Evolutionary conservation across 306 rosid species (phyloP).

Genomic region (Echinosophora koreensis): DNA sequence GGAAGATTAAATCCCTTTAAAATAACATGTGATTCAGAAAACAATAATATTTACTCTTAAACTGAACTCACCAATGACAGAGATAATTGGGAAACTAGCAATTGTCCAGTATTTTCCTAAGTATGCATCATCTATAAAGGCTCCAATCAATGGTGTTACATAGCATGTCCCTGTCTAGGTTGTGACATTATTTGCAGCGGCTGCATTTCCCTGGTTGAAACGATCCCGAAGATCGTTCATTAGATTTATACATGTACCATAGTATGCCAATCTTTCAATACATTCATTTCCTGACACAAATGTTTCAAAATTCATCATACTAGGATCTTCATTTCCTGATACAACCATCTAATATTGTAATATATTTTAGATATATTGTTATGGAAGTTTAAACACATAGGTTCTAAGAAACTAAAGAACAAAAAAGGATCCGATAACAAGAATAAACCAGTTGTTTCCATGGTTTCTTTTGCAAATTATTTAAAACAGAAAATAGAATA

Average conservation of each 20-base stretch:
- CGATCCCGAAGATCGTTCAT: conserved; percentile 80
- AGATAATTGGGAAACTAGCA: conserved; percentile 73
- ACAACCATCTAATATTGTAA: background rate
- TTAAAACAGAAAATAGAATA: too few species aligned
- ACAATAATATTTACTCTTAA: conserved; percentile 3
- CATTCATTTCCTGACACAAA: conserved; percentile 73
- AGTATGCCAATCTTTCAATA: conserved; percentile 92
- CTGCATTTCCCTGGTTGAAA: conserved; percentile 64
- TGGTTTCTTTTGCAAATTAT: too few species aligned
- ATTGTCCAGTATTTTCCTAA: conserved; percentile 97
- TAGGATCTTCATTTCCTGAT: background rate
- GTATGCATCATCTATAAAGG: conserved; percentile 92
- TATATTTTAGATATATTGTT: background rate
- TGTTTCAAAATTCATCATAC: conserved; percentile 29
- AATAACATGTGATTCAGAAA: background rate
- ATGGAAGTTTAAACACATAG: background rate
- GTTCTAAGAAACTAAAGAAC: background rate
- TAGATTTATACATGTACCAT: conserved; percentile 85
- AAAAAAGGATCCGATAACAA: conserved; percentile 57
- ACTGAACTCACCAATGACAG: conserved; percentile 71
- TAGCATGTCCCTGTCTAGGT: conserved; percentile 91
- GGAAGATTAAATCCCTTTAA: conserved; percentile 2
- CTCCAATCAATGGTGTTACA: conserved; percentile 85
- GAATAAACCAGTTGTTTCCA: conserved; percentile 59
- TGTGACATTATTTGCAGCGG: conserved; percentile 75